phyloP scores from a whole-genome alignment of 345 rosid genomes.

The Fremontodendron californicum region DNA sequence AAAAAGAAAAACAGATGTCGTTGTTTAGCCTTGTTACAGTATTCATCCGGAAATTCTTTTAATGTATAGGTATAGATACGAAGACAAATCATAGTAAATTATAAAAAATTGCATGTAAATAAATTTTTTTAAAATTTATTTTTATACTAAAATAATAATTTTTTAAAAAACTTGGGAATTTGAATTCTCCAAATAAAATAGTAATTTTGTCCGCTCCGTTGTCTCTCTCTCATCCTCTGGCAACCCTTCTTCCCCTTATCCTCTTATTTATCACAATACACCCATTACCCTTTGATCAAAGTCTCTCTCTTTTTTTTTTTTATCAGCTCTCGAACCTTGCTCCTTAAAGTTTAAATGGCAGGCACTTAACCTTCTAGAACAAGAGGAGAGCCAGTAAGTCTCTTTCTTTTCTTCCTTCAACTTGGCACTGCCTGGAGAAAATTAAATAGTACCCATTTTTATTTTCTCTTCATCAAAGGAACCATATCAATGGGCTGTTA shows the following conservation, averaged over 20 bases:
- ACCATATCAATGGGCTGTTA: not conserved
- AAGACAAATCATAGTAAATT: too few relatives aligned
- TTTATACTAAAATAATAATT: too few relatives aligned
- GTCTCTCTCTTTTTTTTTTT: not conserved
- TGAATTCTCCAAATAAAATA: too few relatives aligned
- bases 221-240: slow-evolving; percentile 7
- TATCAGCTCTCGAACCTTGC: not conserved
- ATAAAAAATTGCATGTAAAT: too few relatives aligned
- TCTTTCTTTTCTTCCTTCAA: not conserved
- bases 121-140: too few relatives aligned
- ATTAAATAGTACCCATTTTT: not conserved
- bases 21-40: too few relatives aligned
- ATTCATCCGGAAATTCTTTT: too few relatives aligned
- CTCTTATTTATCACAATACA: not conserved
- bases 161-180: too few relatives aligned
- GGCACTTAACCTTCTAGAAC: not conserved
- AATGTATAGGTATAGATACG: too few relatives aligned
- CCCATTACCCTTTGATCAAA: not conserved
- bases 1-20: too few relatives aligned
- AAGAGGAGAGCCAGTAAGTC: not conserved
- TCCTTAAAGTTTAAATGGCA: not conserved
- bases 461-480: not conserved
- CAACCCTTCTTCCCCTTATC: slow-evolving; percentile 8
- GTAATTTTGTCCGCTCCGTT: too few relatives aligned
- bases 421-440: not conserved